Base-by-base conservation (phyloP, 2,329 filamentous ascomycete genomes). In the Ambrosiella beaveri region DNA sequence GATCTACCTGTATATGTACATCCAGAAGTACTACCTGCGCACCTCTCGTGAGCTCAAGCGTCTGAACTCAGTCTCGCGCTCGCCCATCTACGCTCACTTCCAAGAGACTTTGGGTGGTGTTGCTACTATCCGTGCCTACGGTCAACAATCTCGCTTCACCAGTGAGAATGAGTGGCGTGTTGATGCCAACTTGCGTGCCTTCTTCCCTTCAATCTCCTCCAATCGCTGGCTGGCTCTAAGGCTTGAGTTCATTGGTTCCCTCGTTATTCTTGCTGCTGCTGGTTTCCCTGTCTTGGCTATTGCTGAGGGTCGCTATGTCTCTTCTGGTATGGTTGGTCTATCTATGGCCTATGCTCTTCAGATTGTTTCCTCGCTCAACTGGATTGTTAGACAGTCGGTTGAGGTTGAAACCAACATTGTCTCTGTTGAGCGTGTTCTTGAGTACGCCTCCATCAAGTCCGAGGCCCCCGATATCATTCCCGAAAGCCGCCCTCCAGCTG, bases 401-500 rank as follows among this genome's bases (percentile, higher is more conserved):
- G 94, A 98, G 71, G 93, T 98, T n/a, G 94, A 98, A 75, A 97
- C 91, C n/a, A 98, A 98, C 71, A 98, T 98, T 66, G 91, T 98
- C 51, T 95, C 91, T 8, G 93, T 98, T 41, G 93, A 98, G 76
- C 86, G 93, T 66, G 90, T 98, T 53, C 82, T 98, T 54, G 94
- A 98, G 71, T 98, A 98, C 71, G 88, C 91, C 59, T 79, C 80
- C 55, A 78, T 98, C 62, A 90, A 91, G 35, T 93, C 86, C 69
- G 93, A 98, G 73, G 91, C 93, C 55, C 88, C 90, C 7, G 93
- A 98, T 69, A 88, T 97, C 63, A 86, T 97, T 65, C 85, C 87
- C 66, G 85, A 88, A 70, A 85, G 86, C 68, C 79, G 91, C 54
- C 91, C 93, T 45, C 83, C 88, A 8, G 87, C 88, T 62, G 86